phyloP scores from a whole-genome alignment of 2,329 filamentous ascomycete genomes.

The Penicillium sp. region DNA sequence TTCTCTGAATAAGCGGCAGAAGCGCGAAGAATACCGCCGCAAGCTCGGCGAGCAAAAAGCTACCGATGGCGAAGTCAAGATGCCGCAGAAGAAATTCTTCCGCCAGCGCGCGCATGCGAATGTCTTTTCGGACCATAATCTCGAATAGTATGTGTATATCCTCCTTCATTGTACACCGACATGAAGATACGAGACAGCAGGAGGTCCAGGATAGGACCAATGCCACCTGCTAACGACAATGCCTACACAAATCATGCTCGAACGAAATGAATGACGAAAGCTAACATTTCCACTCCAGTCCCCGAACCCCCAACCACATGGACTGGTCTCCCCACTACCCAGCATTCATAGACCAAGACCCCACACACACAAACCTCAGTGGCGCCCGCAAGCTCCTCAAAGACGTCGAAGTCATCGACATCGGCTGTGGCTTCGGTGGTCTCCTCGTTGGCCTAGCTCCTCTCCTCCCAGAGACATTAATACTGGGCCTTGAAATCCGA shows the following conservation, averaged over 20 bases:
- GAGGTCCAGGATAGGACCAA: neutral
- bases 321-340: slow-evolving; percentile 88
- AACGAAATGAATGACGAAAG: neutral
- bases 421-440: slow-evolving; percentile 95
- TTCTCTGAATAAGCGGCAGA: slow-evolving; percentile 60
- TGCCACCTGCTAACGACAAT: neutral
- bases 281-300: slow-evolving; percentile 54
- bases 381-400: slow-evolving; percentile 54
- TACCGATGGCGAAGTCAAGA: slow-evolving; percentile 48
- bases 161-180: neutral
- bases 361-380: slow-evolving; percentile 31
- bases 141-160: slow-evolving; percentile 71
- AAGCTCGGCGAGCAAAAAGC: slow-evolving; percentile 20
- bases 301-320: slow-evolving; percentile 77
- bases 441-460: slow-evolving; percentile 83
- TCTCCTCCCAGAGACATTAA: slow-evolving; percentile 74
- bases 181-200: neutral
- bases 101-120: slow-evolving; percentile 96
- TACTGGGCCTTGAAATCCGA: slow-evolving; percentile 91
- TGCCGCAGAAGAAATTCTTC: slow-evolving; percentile 95
- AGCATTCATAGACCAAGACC: slow-evolving; percentile 58
- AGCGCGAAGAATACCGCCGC: slow-evolving; percentile 65
- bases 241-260: neutral
- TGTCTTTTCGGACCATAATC: slow-evolving; percentile 90
- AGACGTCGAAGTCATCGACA: slow-evolving; percentile 89